Evolutionary conservation across 2,329 filamentous ascomycete genomes (phyloP).

Genomic region (Fusarium sp.): DNA sequence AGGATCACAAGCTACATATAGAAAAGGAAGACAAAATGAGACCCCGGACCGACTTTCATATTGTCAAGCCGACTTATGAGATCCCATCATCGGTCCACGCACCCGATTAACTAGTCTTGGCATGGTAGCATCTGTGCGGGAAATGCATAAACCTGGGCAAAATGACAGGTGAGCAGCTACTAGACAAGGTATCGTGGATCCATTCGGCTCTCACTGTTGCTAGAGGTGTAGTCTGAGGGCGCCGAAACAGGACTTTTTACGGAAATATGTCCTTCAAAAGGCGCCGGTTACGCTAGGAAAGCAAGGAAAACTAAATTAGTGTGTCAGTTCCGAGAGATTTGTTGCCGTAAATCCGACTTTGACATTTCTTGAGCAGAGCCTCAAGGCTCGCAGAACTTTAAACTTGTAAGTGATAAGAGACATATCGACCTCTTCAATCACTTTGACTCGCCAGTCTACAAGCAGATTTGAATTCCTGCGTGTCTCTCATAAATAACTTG

Average conservation of each 20-base stretch:
- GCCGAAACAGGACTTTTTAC: constrained; percentile 11
- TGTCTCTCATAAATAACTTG: no score
- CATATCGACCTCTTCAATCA: no score
- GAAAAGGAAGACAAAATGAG: constrained; percentile 1
- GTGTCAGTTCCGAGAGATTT: background rate
- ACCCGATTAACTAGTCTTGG: constrained; percentile 34
- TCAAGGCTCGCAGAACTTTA: background rate
- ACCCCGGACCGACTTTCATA: constrained; percentile 18
- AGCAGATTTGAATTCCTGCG: background rate
- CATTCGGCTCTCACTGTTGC: constrained; percentile 20
- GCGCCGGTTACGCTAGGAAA: background rate
- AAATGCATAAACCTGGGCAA: constrained; percentile 38
- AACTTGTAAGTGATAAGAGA: background rate
- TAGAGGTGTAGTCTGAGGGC: constrained; percentile 9
- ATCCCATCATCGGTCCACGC: constrained; percentile 20
- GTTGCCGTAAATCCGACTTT: background rate
- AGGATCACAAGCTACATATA: background rate
- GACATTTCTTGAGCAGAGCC: background rate
- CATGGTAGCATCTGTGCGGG: constrained; percentile 30
- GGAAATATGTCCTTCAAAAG: constrained; percentile 9
- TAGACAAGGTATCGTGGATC: constrained; percentile 27
- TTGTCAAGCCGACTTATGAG: constrained; percentile 27
- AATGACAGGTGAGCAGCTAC: constrained; percentile 21
- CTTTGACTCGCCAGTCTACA: accelerated
- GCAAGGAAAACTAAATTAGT: constrained; percentile 3